Conservation (phyloP, 176 grass and related monocot genomes). For the Olyra latifolia region DNA sequence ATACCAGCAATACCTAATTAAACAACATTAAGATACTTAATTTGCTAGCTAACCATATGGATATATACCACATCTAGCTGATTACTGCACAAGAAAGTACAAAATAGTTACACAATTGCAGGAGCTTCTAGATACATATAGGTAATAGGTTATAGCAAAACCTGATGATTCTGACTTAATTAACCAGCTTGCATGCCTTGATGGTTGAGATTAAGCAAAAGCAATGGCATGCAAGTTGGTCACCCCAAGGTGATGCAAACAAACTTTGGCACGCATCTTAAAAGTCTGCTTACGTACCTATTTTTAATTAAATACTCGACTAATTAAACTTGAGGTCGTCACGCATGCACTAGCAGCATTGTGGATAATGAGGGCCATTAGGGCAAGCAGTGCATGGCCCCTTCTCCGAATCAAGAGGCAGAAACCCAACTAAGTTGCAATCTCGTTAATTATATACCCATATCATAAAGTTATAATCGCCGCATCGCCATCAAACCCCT, state of each 20-base stretch:
- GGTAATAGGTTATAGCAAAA: not conserved
- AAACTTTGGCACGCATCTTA: slow-evolving; percentile 62
- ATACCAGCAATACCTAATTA: not conserved
- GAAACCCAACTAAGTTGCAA: not conserved
- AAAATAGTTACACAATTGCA: too few species aligned
- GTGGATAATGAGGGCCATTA: slow-evolving; percentile 49
- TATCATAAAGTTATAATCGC: not conserved
- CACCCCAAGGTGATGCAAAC: slow-evolving; percentile 31
- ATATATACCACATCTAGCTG: too few species aligned
- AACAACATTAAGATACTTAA: not conserved
- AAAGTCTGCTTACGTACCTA: slow-evolving; percentile 53
- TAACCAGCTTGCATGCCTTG: not conserved
- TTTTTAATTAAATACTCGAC: slow-evolving; percentile 17
- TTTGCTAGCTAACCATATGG: too few species aligned
- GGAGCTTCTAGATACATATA: too few species aligned
- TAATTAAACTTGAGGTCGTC: slow-evolving; percentile 44
- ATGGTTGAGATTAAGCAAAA: slow-evolving; percentile 14
- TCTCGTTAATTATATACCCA: not conserved
- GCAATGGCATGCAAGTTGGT: slow-evolving; percentile 34
- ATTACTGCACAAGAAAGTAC: too few species aligned
- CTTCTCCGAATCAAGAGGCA: slow-evolving; percentile 15
- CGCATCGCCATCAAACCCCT: not conserved
- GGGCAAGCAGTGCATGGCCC: not conserved
- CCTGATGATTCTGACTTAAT: not conserved
- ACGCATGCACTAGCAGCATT: slow-evolving; percentile 48